A percentile compares a stretch with the other conserved stretches of the same genome.
Evolutionary conservation across 768 basidiomycete species (phyloP).

Genomic region (Cyathus striatus): DNA sequence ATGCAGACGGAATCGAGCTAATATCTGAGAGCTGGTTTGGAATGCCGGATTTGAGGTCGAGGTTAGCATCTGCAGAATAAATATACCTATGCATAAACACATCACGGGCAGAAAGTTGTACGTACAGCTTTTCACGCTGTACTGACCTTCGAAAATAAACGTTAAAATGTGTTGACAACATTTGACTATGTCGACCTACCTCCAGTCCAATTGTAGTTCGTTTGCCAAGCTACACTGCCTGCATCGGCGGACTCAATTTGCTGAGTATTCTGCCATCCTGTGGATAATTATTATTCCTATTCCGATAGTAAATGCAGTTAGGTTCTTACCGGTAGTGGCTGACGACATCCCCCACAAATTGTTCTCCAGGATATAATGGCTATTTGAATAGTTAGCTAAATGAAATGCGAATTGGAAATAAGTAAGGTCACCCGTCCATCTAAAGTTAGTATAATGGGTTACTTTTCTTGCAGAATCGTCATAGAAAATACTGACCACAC

Average conservation of each 20-base stretch:
- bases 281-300: not conserved
- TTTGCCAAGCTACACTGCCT: conserved; percentile 22
- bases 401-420: not conserved
- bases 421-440: too few relatives aligned
- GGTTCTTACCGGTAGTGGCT: conserved; percentile 19
- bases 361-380: conserved; percentile 22
- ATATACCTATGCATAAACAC: not conserved
- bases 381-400: too few relatives aligned
- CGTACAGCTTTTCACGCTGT: conserved; percentile 26
- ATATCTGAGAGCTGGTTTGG: conserved; percentile 21
- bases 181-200: conserved; percentile 11
- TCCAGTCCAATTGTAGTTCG: conserved; percentile 25
- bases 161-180: not conserved
- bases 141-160: not conserved
- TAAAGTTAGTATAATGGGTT: too few relatives aligned
- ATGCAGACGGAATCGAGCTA: conserved; percentile 24
- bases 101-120: not conserved
- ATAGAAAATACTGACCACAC: too few relatives aligned
- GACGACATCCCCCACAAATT: conserved; percentile 25
- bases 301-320: not conserved
- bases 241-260: conserved; percentile 19
- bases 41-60: conserved; percentile 22
- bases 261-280: conserved; percentile 25
- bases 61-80: conserved; percentile 20
- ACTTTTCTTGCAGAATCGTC: too few relatives aligned